phyloP scores from a whole-genome alignment of 2,329 filamentous ascomycete genomes.

The Davidsoniella eucalypti region DNA sequence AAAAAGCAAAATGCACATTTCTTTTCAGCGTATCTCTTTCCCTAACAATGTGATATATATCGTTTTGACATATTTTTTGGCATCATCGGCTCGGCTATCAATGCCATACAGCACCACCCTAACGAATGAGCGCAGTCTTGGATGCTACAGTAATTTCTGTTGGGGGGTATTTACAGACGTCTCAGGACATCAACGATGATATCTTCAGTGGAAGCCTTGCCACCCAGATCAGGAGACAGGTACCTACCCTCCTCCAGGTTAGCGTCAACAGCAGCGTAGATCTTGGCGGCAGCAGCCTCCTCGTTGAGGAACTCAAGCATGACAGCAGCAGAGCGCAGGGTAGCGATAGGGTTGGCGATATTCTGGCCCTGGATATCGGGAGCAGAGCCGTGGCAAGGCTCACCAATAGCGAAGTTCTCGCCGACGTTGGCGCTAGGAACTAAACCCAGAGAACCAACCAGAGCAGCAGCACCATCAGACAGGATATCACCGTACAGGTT shows the following conservation, averaged over 20 bases:
- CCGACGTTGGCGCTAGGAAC: conserved; percentile 94
- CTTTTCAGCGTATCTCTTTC: background rate
- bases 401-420: conserved; percentile 84
- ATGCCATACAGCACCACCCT: no score
- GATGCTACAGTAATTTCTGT: conserved; percentile 4
- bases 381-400: conserved; percentile 92
- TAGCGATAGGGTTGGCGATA: conserved; percentile 94
- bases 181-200: conserved; percentile 76
- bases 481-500: conserved; percentile 97
- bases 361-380: conserved; percentile 87
- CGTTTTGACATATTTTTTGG: no score
- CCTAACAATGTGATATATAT: no score
- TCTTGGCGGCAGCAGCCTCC: conserved; percentile 69
- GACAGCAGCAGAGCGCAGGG: conserved; percentile 72
- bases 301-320: conserved; percentile 95
- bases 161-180: conserved; percentile 44
- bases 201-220: conserved; percentile 68
- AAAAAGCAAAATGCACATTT: background rate
- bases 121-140: background rate
- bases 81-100: no score
- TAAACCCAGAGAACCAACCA: conserved; percentile 80
- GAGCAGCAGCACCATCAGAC: conserved; percentile 83
- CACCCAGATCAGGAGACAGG: conserved; percentile 79
- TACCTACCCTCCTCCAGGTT: conserved; percentile 72
- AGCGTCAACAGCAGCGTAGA: conserved; percentile 82